Conservation (phyloP, 768 basidiomycete species). For the Sporobolomyces phaffii region DNA sequence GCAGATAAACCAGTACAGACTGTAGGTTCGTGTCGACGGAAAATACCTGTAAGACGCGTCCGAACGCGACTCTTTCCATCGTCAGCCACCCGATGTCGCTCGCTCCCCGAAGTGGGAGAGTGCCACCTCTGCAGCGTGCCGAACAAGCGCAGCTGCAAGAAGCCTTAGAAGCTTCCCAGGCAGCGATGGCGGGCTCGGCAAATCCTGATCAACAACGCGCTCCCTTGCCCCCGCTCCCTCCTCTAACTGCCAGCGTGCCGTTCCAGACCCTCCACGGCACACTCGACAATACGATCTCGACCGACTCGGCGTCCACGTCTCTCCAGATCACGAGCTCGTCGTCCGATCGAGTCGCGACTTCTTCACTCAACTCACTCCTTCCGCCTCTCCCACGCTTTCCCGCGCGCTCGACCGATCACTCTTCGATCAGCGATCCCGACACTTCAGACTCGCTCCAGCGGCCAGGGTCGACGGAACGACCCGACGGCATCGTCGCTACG, state of each 20-base stretch:
- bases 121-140: no score
- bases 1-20: no score
- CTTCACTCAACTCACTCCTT: background rate
- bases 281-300: background rate
- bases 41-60: no score
- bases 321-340: background rate
- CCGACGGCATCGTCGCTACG: no score
- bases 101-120: no score
- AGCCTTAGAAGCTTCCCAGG: background rate
- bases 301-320: background rate
- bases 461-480: no score
- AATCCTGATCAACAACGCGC: background rate
- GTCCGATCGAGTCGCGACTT: background rate
- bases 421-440: background rate
- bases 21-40: no score
- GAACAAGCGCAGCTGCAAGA: background rate
- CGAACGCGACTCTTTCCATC: background rate
- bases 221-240: background rate
- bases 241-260: background rate
- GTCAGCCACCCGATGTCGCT: no score
- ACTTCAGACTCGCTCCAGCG: background rate
- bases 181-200: background rate
- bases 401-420: background rate
- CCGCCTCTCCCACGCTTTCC: background rate
- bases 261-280: conserved; percentile 14